Conservation (phyloP, 768 basidiomycete species). For the Termitomyces sp. region DNA sequence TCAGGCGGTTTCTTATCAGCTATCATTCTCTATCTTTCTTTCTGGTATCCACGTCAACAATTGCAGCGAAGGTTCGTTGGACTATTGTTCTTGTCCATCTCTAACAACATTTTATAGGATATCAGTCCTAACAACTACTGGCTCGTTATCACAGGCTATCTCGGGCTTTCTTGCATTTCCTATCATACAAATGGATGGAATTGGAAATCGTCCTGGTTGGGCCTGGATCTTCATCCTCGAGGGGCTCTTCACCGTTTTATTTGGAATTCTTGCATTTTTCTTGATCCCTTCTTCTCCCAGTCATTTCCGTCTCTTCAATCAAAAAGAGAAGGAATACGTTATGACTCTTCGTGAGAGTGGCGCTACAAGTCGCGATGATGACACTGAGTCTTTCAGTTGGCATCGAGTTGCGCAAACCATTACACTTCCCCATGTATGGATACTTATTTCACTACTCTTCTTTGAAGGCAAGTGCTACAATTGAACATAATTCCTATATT, state of each 20-base stretch:
- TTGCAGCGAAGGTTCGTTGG: no score
- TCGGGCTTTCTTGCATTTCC: no score
- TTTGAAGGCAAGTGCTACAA: not conserved
- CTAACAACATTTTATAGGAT: no score
- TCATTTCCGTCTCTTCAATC: not conserved
- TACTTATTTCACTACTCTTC: not conserved
- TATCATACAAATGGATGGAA: not conserved
- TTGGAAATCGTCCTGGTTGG: not conserved
- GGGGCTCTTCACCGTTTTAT: not conserved
- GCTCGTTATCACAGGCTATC: no score
- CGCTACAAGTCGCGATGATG: not conserved
- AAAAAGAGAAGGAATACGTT: not conserved
- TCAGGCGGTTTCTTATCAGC: no score
- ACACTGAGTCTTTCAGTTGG: not conserved
- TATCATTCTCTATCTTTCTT: no score
- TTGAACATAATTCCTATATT: not conserved
- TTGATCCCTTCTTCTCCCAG: not conserved
- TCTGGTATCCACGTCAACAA: no score
- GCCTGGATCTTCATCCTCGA: no score
- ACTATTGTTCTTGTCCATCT: no score
- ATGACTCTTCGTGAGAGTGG: not conserved
- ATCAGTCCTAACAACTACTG: no score
- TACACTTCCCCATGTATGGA: not conserved
- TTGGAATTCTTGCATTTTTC: not conserved
- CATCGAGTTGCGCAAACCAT: not conserved